phyloP scores from a whole-genome alignment of 2,329 filamentous ascomycete species.

The Achaetomium macrosporum region DNA sequence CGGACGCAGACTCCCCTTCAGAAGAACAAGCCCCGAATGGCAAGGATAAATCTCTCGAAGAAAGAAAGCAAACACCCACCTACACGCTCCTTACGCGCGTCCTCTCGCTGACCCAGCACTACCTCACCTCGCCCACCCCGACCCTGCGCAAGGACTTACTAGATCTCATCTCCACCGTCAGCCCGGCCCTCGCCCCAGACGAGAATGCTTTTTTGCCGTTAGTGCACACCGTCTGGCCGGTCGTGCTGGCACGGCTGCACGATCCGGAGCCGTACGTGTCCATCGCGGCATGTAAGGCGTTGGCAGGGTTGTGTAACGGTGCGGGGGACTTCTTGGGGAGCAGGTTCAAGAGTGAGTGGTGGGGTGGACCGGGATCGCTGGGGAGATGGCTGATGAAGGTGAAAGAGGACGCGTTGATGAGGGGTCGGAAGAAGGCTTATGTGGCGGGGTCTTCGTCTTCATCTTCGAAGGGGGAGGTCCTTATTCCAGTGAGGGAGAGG shows the following conservation, averaged over 20 bases:
- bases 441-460: not conserved
- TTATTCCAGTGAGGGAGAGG: constrained; percentile 13
- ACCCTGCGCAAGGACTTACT: constrained; percentile 73
- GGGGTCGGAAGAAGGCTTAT: not conserved
- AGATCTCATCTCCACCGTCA: constrained; percentile 65
- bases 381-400: constrained; percentile 42
- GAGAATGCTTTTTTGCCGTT: constrained; percentile 83
- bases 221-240: constrained; percentile 86
- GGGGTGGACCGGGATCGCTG: constrained; percentile 40
- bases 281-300: constrained; percentile 62
- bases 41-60: constrained; percentile 32
- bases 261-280: constrained; percentile 64
- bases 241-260: constrained; percentile 62
- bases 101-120: constrained; percentile 77
- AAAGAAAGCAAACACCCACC: constrained; percentile 63
- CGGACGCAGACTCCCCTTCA: constrained; percentile 18
- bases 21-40: constrained; percentile 13
- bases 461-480: constrained; percentile 8
- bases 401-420: constrained; percentile 31
- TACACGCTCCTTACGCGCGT: constrained; percentile 80
- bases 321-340: constrained; percentile 77
- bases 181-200: constrained; percentile 65
- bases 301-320: constrained; percentile 61
- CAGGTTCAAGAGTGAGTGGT: constrained; percentile 72
- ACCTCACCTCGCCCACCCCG: constrained; percentile 79